Evolutionary conservation across 2,329 filamentous ascomycete genomes (phyloP).

Genomic region (Phymatotrichopsis omnivora): DNA sequence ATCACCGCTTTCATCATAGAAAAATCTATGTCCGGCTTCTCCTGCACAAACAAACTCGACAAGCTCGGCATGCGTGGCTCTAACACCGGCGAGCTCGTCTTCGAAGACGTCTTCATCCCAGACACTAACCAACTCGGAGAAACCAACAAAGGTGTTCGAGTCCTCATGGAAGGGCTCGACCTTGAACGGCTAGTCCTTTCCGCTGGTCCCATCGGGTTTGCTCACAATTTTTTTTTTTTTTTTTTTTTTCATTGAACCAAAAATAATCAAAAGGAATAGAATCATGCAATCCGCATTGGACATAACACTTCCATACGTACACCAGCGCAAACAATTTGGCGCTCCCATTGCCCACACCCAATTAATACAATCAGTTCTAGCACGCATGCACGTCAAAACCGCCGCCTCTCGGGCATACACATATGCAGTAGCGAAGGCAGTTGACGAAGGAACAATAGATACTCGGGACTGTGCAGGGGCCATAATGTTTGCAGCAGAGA

Average conservation of each 20-base stretch:
- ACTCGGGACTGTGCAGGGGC: conserved; percentile 93
- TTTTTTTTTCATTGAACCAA: background rate
- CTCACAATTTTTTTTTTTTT: background rate
- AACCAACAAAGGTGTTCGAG: conserved; percentile 71
- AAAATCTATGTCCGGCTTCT: conserved; percentile 59
- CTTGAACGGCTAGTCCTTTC: conserved; percentile 86
- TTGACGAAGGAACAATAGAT: conserved; percentile 66
- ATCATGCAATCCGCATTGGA: conserved; percentile 91
- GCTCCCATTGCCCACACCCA: conserved; percentile 83
- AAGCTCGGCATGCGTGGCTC: conserved; percentile 97
- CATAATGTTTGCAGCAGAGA: conserved; percentile 84
- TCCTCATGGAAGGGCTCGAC: conserved; percentile 93
- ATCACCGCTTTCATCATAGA: conserved; percentile 93
- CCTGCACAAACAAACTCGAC: conserved; percentile 80
- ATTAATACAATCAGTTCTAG: conserved; percentile 81
- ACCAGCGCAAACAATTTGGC: conserved; percentile 82
- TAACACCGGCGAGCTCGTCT: conserved; percentile 88
- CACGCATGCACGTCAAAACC: conserved; percentile 95
- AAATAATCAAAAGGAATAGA: conserved; percentile 30
- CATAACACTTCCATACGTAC: conserved; percentile 75
- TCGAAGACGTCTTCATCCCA: conserved; percentile 85
- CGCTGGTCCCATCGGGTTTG: conserved; percentile 69
- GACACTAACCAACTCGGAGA: conserved; percentile 67
- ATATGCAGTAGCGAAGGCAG: conserved; percentile 64
- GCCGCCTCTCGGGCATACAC: conserved; percentile 79